phyloP scores from a whole-genome alignment of 1,284 basidiomycete species.

The Marasmius fiardii region DNA sequence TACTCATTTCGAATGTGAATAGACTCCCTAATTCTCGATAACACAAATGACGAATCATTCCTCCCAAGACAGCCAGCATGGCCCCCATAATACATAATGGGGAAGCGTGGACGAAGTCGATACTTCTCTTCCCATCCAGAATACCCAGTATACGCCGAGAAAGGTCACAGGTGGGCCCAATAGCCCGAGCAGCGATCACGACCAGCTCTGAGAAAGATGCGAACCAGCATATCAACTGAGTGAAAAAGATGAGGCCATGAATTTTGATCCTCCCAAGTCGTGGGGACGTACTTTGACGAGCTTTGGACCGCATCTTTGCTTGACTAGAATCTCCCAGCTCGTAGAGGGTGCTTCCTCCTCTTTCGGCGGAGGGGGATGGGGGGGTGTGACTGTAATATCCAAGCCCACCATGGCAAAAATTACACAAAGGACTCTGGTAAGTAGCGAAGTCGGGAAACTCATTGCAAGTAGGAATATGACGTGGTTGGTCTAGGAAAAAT shows the following conservation, averaged over 20 bases:
- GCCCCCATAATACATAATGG: constrained; percentile 30
- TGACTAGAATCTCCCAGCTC: constrained; percentile 29
- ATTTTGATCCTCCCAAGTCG: not conserved
- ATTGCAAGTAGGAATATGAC: not conserved
- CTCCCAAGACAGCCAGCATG: constrained; percentile 27
- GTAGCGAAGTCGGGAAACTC: constrained; percentile 20
- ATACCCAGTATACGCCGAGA: constrained; percentile 23
- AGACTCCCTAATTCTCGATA: constrained; percentile 35
- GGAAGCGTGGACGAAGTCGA: constrained; percentile 26
- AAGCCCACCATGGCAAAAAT: constrained; percentile 33
- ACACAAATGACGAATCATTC: constrained; percentile 32
- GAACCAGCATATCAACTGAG: constrained; percentile 34
- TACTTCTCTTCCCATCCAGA: constrained; percentile 22
- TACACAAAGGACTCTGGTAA: constrained; percentile 33
- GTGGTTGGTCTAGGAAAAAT: constrained; percentile 7
- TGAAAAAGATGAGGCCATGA: not conserved
- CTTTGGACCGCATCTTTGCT: constrained; percentile 27
- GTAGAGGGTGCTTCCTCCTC: constrained; percentile 30
- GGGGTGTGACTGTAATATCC: constrained; percentile 36
- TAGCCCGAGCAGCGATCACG: constrained; percentile 29
- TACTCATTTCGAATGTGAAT: constrained; percentile 42
- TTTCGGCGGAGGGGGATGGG: constrained; percentile 32
- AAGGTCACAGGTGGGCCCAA: constrained; percentile 17
- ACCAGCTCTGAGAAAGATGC: constrained; percentile 30
- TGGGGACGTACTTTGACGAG: constrained; percentile 29